These are phyloP conservation scores for Suhomyces chickasaworum DNA, from an alignment of 1,139 yeast genomes.

Conservation along the genomic window DNA sequence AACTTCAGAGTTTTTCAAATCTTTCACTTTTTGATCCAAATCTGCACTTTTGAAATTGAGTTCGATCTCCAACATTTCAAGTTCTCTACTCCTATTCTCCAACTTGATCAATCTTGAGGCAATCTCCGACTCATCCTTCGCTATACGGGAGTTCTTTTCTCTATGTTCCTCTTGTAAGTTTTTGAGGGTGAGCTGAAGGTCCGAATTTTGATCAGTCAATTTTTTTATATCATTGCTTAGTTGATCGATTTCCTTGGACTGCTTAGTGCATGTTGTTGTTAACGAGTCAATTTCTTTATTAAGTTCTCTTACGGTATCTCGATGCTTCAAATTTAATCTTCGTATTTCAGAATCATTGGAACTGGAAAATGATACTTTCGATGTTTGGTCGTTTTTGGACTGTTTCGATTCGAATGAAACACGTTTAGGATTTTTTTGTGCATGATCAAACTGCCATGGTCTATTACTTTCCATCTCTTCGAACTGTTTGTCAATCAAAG, in stretches of 20 bases:
- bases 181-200: not conserved
- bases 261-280: not conserved
- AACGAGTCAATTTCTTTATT: not conserved
- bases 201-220: not conserved
- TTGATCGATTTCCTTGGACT: not conserved
- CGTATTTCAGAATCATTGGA: not conserved
- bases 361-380: not conserved
- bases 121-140: constrained; percentile 1
- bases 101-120: constrained; percentile 1
- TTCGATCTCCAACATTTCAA: constrained; percentile 12
- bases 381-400: not conserved
- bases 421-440: not conserved
- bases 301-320: not conserved
- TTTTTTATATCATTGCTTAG: not conserved
- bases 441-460: not conserved
- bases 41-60: constrained; percentile 10
- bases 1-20: constrained; percentile 7
- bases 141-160: not conserved
- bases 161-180: not conserved
- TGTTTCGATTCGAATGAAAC: not conserved
- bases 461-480: not conserved
- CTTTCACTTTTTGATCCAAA: constrained; percentile 12
- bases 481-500: not conserved
- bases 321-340: not conserved
- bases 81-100: constrained; percentile 7